phyloP scores from a whole-genome alignment of 202 grass and related monocot genomes.

The Cymbopogon flexuosus region DNA sequence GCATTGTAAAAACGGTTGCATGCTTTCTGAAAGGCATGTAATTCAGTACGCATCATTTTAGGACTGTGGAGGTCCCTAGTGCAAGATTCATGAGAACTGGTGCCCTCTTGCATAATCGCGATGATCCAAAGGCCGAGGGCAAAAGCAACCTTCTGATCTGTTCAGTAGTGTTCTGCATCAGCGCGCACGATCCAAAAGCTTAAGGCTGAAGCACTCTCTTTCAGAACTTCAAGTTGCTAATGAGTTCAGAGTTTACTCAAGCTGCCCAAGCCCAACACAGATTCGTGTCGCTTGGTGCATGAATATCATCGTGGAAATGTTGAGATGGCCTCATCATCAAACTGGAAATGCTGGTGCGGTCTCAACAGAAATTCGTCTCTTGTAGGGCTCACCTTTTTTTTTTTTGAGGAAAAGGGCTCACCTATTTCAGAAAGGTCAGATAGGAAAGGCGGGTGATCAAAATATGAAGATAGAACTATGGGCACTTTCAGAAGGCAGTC shows the following conservation, averaged over 20 bases:
- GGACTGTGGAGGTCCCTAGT: neutral
- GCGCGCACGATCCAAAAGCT: neutral
- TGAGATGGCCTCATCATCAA: neutral
- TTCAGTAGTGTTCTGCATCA: neutral
- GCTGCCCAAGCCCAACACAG: neutral
- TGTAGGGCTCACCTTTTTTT: neutral
- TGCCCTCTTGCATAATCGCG: neutral
- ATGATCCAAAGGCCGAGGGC: neutral
- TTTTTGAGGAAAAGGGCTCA: too few species aligned
- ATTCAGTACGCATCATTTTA: neutral
- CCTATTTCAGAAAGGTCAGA: neutral
- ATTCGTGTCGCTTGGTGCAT: neutral
- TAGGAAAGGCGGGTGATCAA: neutral
- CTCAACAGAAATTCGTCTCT: neutral
- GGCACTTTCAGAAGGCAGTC: neutral
- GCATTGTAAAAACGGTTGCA: neutral
- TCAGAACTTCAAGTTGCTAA: neutral
- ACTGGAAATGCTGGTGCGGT: neutral
- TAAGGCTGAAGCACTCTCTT: neutral
- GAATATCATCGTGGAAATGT: neutral
- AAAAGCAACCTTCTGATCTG: neutral
- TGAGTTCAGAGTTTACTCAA: slow-evolving; percentile 10
- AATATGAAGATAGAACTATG: neutral
- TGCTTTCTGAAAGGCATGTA: neutral
- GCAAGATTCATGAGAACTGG: neutral